These are phyloP conservation scores for Colletotrichum lentis DNA, from an alignment of 2,329 filamentous ascomycete genomes.

Conservation along the genomic window DNA sequence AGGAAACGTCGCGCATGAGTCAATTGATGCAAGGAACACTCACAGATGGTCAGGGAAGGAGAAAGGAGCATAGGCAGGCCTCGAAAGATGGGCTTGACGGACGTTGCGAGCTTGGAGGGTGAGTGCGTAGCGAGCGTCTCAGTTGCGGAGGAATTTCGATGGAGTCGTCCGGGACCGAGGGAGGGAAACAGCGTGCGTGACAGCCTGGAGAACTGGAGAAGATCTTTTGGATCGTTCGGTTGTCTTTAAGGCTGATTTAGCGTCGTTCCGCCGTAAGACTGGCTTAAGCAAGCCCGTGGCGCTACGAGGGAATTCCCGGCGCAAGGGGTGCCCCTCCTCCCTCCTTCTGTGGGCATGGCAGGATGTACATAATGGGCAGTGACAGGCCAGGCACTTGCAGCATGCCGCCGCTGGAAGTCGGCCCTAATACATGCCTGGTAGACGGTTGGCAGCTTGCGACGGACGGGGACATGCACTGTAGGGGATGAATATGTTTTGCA, in stretches of 20 bases:
- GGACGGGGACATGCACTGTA: not conserved
- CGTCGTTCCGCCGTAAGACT: conserved; percentile 13
- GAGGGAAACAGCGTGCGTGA: not conserved
- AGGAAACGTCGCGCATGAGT: not conserved
- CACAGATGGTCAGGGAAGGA: not conserved
- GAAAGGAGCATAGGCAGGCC: not conserved
- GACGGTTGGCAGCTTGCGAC: not conserved
- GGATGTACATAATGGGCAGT: not conserved
- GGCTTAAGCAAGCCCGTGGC: conserved; percentile 15
- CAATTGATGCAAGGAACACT: conserved; percentile 20
- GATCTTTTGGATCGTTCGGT: not conserved
- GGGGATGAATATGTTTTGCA: not conserved
- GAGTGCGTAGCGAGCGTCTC: conserved; percentile 1
- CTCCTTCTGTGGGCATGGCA: not conserved
- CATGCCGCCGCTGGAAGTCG: not conserved
- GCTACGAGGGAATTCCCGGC: conserved; percentile 33
- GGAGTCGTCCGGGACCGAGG: not conserved
- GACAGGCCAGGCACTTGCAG: not conserved
- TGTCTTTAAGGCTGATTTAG: conserved; percentile 32
- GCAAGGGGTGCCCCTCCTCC: conserved; percentile 11
- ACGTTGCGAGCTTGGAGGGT: conserved; percentile 1
- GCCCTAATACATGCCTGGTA: not conserved
- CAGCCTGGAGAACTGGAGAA: conserved; percentile 1
- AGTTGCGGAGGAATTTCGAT: not conserved
- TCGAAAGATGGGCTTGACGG: not conserved